Conservation (phyloP, 73 alveolate species). For the Tetrahymena thermophila region DNA sequence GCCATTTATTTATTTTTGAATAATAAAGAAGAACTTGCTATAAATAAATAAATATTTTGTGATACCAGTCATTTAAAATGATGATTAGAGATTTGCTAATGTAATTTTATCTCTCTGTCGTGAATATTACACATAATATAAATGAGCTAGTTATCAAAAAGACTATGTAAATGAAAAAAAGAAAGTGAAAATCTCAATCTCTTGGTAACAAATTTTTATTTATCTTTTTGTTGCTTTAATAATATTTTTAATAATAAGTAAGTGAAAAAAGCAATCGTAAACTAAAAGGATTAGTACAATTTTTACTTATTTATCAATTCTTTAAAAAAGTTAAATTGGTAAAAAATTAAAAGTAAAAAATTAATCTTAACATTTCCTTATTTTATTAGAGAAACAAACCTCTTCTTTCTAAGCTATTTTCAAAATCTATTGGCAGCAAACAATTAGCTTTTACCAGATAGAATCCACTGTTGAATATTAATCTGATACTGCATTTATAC, state of each 20-base stretch:
- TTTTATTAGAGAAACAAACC: not conserved
- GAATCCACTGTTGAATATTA: too few relatives aligned
- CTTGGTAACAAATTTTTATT: not conserved
- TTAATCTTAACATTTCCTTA: not conserved
- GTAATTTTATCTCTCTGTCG: not conserved
- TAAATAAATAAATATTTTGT: too few relatives aligned
- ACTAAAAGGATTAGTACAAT: not conserved
- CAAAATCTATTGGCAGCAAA: not conserved
- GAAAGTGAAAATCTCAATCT: not conserved
- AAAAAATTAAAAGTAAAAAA: not conserved
- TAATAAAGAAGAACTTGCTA: not conserved
- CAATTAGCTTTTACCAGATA: not conserved
- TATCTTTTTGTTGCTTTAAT: not conserved
- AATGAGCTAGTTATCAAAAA: not conserved
- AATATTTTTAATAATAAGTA: not conserved
- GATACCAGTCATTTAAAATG: too few relatives aligned
- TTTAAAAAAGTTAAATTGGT: not conserved
- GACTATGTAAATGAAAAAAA: not conserved
- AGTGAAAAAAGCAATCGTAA: not conserved
- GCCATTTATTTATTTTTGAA: too few relatives aligned
- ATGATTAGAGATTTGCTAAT: not conserved
- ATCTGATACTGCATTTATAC: not conserved
- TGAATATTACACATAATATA: too few relatives aligned
- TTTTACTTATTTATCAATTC: not conserved
- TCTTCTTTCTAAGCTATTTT: not conserved